Base-by-base conservation (phyloP, 371 early-diverging fungal genomes). In the Choanephora cucurbitarum region DNA sequence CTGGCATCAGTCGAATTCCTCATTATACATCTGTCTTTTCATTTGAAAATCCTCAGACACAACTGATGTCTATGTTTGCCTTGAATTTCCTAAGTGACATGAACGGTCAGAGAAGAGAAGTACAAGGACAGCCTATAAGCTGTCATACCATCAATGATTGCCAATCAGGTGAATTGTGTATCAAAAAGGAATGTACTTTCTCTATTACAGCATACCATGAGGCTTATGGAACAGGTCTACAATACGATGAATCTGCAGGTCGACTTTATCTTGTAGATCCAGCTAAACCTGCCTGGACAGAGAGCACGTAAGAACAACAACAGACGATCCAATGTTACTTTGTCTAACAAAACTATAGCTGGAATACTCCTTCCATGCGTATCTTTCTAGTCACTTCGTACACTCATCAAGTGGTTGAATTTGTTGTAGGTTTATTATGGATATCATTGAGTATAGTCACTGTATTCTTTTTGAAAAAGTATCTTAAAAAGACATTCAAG, bases 201-300 rank as follows among this genome's bases (percentile, higher is more conserved):
- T 67, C 80, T 5, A 60, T 84, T 39, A 84, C 88, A 1, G 68
- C 77, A 1, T 82, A 81, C 49, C 91, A 92, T 68, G 80, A 82
- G 45, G 86, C 92, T 1, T 91, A 86, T 63, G 90, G 91, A 6
- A 79, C 82, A 8, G 92, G 92, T 4, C 58, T 92, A 24, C 67
- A 77, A 14, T 81, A 77, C 62, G 73, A 87, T 62, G 81, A 85
- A 49, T 57, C 69, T 0, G 56, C 56, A 1, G 77, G 77, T 1
- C 23, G 50, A 8, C 75, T 75, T 18, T 66, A 58, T 9, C 86
- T 92, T 9, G 78, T 77, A 7, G 87, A 90, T 67, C 64, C 83
- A 4, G 73, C 74, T 2, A 83, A 85, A 58, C 75, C 78, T 0
- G 80, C 87, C 7, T 92, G 86, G 86, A 80, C 85, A 9, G 84